Evolutionary conservation across 106 monocot species (phyloP).

Genomic region (Cymbidium sinense): DNA sequence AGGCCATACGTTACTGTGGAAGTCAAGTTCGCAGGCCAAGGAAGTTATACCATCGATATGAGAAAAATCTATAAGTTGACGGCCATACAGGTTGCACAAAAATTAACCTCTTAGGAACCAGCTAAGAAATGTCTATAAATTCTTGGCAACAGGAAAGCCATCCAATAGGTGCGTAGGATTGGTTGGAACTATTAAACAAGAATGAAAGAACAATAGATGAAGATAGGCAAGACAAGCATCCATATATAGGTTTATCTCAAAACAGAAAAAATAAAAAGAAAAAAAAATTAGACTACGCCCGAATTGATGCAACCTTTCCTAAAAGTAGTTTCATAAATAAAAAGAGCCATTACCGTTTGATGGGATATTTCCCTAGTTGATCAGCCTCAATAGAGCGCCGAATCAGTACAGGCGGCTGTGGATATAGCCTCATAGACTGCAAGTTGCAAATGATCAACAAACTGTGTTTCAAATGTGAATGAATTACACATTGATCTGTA

Average conservation of each 20-base stretch:
- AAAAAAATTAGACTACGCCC: background rate
- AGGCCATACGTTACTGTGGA: too few species aligned
- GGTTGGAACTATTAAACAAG: too few species aligned
- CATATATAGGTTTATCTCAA: too few species aligned
- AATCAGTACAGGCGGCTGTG: conserved; percentile 96
- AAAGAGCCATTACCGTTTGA: conserved; percentile 33
- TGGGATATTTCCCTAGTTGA: conserved; percentile 74
- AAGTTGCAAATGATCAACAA: conserved; percentile 11
- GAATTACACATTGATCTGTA: background rate
- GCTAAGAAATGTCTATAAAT: background rate
- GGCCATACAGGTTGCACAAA: background rate
- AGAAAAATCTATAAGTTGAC: too few species aligned
- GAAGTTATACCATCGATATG: too few species aligned
- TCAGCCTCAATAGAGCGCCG: conserved; percentile 88
- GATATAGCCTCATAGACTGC: conserved; percentile 94
- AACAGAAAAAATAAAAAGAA: background rate
- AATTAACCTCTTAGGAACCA: background rate
- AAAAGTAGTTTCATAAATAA: background rate
- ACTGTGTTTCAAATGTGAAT: background rate
- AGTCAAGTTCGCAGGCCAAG: too few species aligned
- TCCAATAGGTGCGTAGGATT: background rate
- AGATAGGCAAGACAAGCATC: too few species aligned
- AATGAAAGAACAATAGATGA: too few species aligned
- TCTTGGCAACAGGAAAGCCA: background rate
- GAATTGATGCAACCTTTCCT: background rate